These are phyloP conservation scores for Cucumis melo DNA, from an alignment of 306 rosid species.

Conservation along the genomic window DNA sequence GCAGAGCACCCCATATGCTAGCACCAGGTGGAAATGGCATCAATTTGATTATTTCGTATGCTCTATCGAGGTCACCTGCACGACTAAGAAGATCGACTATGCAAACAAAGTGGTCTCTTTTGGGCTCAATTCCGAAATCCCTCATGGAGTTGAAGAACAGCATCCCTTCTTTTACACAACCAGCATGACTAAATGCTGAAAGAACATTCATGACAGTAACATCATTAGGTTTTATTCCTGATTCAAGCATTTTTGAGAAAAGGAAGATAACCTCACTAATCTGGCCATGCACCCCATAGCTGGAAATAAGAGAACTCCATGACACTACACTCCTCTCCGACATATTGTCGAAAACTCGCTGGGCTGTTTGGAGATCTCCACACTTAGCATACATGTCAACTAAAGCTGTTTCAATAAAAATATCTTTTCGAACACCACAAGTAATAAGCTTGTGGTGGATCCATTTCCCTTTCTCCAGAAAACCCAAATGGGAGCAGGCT, in stretches of 20 bases:
- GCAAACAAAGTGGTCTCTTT: slow-evolving; percentile 56
- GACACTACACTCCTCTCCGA: slow-evolving; percentile 61
- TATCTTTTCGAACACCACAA: slow-evolving; percentile 33
- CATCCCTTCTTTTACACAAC: slow-evolving; percentile 64
- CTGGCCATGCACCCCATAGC: slow-evolving; percentile 71
- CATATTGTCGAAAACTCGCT: slow-evolving; percentile 42
- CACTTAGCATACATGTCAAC: slow-evolving; percentile 83
- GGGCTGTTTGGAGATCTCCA: slow-evolving; percentile 60
- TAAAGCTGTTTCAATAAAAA: slow-evolving; percentile 51
- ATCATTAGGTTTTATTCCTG: slow-evolving; percentile 53
- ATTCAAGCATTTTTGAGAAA: slow-evolving; percentile 45
- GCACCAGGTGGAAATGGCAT: slow-evolving; percentile 38
- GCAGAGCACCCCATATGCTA: slow-evolving; percentile 76
- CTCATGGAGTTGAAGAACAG: slow-evolving; percentile 42
- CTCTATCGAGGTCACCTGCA: slow-evolving; percentile 60
- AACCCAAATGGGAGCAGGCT: slow-evolving; percentile 79
- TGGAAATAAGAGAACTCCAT: slow-evolving; percentile 82
- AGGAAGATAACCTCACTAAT: slow-evolving; percentile 37
- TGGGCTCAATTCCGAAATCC: slow-evolving; percentile 44
- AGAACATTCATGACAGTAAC: slow-evolving; percentile 79
- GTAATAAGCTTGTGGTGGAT: slow-evolving; percentile 66
- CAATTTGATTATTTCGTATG: slow-evolving; percentile 50
- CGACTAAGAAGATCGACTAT: slow-evolving; percentile 80
- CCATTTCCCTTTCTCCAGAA: slow-evolving; percentile 79
- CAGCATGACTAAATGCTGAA: slow-evolving; percentile 80